Conservation (phyloP, 306 rosid genomes). For the Dryas drummondii region DNA sequence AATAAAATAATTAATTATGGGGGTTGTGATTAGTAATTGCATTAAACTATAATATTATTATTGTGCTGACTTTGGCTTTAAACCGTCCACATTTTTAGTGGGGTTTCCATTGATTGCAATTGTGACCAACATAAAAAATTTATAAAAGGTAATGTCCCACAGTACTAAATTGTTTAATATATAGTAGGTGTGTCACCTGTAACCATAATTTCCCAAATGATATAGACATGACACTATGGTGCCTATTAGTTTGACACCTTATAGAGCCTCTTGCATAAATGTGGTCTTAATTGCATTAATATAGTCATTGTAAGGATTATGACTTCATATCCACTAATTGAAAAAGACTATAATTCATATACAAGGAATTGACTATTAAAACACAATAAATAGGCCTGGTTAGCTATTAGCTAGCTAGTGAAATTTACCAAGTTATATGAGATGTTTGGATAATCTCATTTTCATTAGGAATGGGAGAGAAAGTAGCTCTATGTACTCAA, state of each 20-base stretch:
- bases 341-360: too few relatives aligned
- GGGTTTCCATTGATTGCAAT: slow-evolving; percentile 14
- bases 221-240: neutral
- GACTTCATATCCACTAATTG: neutral
- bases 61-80: neutral
- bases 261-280: neutral
- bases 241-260: neutral
- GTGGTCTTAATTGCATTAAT: neutral
- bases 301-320: neutral
- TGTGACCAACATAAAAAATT: neutral
- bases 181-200: neutral
- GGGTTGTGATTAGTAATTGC: slow-evolving; percentile 3
- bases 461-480: neutral
- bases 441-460: neutral
- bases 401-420: neutral
- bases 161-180: neutral
- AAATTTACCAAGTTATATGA: neutral
- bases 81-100: slow-evolving; percentile 11
- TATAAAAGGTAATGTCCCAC: slow-evolving; percentile 7
- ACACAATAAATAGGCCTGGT: neutral
- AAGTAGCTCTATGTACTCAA: too few relatives aligned
- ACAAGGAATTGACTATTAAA: neutral
- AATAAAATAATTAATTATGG: neutral
- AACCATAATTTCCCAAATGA: neutral
- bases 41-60: slow-evolving; percentile 1